Percentiles rank a stretch among this genome's conserved stretches.
Evolutionary conservation across 495 filamentous ascomycete species (phyloP).

Genomic region (Aspergillus diversus): DNA sequence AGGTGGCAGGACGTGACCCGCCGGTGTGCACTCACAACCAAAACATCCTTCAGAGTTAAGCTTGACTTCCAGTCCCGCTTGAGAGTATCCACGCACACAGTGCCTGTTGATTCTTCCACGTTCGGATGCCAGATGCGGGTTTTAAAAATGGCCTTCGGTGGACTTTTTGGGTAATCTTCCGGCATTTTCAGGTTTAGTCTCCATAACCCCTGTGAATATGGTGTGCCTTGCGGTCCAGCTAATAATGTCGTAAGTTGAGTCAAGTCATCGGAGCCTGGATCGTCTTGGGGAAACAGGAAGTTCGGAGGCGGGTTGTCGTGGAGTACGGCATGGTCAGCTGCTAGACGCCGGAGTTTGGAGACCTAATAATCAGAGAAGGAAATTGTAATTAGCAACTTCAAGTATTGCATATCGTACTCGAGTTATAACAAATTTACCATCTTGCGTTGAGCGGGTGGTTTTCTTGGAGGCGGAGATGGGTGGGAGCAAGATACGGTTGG

Average conservation of each 20-base stretch:
- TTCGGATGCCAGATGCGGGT: constrained; percentile 77
- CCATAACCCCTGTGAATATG: constrained; percentile 64
- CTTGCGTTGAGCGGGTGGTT: not conserved
- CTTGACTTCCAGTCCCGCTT: constrained; percentile 69
- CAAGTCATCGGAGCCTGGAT: constrained; percentile 56
- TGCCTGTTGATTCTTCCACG: constrained; percentile 66
- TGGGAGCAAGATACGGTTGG: not conserved
- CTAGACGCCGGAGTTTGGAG: constrained; percentile 64
- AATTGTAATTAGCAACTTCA: not conserved
- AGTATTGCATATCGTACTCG: not conserved
- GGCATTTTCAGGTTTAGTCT: constrained; percentile 66
- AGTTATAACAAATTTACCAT: constrained; percentile 10
- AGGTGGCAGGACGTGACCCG: not conserved
- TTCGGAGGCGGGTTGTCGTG: constrained; percentile 65
- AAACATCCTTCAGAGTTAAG: constrained; percentile 64
- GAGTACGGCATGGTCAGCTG: constrained; percentile 65
- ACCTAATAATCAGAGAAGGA: constrained; percentile 24
- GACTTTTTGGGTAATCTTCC: constrained; percentile 62
- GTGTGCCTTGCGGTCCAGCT: constrained; percentile 65
- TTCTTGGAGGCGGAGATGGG: not conserved
- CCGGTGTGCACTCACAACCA: constrained; percentile 49
- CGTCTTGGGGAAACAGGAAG: constrained; percentile 61
- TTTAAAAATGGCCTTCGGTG: constrained; percentile 68
- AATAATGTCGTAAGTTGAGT: constrained; percentile 63
- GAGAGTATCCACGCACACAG: constrained; percentile 72